Conservation (phyloP, 2,329 filamentous ascomycete species). For the Apiospora aurea region DNA sequence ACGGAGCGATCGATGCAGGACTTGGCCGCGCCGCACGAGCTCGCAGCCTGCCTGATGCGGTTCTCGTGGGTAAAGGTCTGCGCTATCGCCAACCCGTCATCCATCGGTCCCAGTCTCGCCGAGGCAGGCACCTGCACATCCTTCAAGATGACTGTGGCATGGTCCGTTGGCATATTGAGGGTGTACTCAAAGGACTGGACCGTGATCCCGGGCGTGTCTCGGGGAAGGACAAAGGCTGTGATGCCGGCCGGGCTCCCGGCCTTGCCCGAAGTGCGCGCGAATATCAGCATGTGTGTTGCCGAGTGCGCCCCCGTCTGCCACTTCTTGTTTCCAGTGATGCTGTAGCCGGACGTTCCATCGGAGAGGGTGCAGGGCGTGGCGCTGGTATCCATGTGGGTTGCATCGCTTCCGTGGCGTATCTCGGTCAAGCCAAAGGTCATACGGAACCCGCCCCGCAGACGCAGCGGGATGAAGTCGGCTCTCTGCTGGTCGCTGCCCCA, state of each 20-base stretch:
- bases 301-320: conserved; percentile 71
- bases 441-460: conserved; percentile 59
- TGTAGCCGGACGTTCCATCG: conserved; percentile 54
- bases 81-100: conserved; percentile 64
- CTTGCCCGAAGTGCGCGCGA: conserved; percentile 63
- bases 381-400: conserved; percentile 66
- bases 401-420: conserved; percentile 67
- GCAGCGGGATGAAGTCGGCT: conserved; percentile 57
- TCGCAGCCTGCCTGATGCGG: conserved; percentile 69
- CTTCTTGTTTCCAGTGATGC: conserved; percentile 66
- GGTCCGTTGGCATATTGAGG: conserved; percentile 72
- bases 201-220: conserved; percentile 57
- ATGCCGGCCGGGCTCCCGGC: conserved; percentile 62
- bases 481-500: conserved; percentile 64
- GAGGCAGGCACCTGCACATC: conserved; percentile 62
- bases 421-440: conserved; percentile 70
- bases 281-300: conserved; percentile 68
- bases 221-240: conserved; percentile 66
- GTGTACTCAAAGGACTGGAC: conserved; percentile 69
- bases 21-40: conserved; percentile 63
- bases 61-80: conserved; percentile 73
- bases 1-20: conserved; percentile 67
- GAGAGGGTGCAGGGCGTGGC: conserved; percentile 51
- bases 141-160: conserved; percentile 65
- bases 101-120: conserved; percentile 58